Evolutionary conservation across 2,329 filamentous ascomycete genomes (phyloP).

Genomic region (Aspergillus neoniger): DNA sequence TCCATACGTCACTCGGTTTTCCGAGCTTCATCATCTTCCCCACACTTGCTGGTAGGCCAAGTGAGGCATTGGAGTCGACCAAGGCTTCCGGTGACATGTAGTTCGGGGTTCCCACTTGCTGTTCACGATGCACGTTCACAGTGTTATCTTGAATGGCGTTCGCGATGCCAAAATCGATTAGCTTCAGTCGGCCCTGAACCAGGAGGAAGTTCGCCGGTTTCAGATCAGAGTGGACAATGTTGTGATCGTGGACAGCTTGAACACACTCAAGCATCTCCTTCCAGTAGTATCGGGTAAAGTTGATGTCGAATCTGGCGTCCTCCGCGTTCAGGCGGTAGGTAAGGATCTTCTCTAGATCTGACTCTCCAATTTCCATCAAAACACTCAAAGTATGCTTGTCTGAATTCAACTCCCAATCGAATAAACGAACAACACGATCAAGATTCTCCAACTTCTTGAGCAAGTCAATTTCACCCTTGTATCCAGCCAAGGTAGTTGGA

Average conservation of each 20-base stretch:
- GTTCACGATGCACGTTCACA: conserved; percentile 94
- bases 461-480: conserved; percentile 93
- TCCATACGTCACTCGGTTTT: conserved; percentile 96
- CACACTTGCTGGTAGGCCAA: conserved; percentile 50
- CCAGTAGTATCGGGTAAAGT: conserved; percentile 97
- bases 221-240: conserved; percentile 94
- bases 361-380: conserved; percentile 96
- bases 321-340: conserved; percentile 71
- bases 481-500: conserved; percentile 77
- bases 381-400: conserved; percentile 87
- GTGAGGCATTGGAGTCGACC: conserved; percentile 75
- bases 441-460: conserved; percentile 79
- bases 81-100: conserved; percentile 98
- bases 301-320: conserved; percentile 76
- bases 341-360: conserved; percentile 86
- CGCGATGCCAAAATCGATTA: conserved; percentile 98
- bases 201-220: conserved; percentile 98
- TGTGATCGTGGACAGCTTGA: conserved; percentile 79
- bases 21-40: conserved; percentile 89
- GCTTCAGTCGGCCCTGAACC: conserved; percentile 83
- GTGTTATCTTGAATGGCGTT: conserved; percentile 97
- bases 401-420: conserved; percentile 90
- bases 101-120: conserved; percentile 92
- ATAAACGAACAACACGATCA: conserved; percentile 85
- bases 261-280: conserved; percentile 99